Evolutionary conservation across 2,329 filamentous ascomycete species (phyloP).

Genomic region (Colletotrichum navitas): DNA sequence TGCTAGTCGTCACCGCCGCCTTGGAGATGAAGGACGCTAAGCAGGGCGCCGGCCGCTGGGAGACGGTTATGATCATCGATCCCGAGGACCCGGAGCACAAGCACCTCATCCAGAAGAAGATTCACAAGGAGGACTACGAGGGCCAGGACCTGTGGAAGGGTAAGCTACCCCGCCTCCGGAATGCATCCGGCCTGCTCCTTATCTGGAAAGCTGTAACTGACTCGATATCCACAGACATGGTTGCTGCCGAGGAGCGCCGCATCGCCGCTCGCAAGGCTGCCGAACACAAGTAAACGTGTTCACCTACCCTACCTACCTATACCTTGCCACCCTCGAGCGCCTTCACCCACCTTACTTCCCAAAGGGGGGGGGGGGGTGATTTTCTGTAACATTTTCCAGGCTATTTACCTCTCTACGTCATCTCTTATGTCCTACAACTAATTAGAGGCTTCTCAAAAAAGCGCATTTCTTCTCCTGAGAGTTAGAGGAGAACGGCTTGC

Average conservation of each 20-base stretch:
- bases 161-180: conserved; percentile 54
- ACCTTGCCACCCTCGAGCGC: not conserved
- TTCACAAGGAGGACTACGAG: conserved; percentile 88
- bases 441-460: not conserved
- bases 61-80: conserved; percentile 85
- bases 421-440: not conserved
- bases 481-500: not conserved
- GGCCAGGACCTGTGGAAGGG: conserved; percentile 95
- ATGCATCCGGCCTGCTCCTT: not conserved
- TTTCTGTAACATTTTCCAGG: not conserved
- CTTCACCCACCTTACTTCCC: not conserved
- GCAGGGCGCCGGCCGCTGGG: conserved; percentile 81
- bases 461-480: not conserved
- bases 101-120: conserved; percentile 85
- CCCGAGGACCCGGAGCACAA: conserved; percentile 86
- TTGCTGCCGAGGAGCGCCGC: conserved; percentile 80
- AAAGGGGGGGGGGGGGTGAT: not conserved
- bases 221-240: conserved; percentile 73
- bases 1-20: conserved; percentile 83
- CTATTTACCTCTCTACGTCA: not conserved
- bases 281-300: conserved; percentile 25
- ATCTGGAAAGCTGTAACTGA: conserved; percentile 6
- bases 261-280: conserved; percentile 55
- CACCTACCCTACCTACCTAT: not conserved
- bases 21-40: conserved; percentile 86